Evolutionary conservation across 108 stramenopile genomes (phyloP).

Genomic region (Asterionellopsis glacialis): DNA sequence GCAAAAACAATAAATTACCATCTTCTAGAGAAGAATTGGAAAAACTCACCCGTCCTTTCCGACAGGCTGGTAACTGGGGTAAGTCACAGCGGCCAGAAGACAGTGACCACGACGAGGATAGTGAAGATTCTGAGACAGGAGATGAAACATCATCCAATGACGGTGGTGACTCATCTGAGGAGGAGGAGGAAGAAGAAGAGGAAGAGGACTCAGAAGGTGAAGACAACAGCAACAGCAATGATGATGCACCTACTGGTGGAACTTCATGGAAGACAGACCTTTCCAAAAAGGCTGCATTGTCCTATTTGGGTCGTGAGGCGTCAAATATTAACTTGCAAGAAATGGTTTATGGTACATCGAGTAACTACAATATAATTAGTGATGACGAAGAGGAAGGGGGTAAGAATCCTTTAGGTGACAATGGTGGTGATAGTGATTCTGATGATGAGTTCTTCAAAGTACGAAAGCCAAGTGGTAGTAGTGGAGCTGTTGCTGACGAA

Average conservation of each 20-base stretch:
- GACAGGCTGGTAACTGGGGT: constrained; percentile 8
- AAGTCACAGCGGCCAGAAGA: constrained; percentile 3
- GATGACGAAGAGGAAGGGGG: constrained; percentile 46
- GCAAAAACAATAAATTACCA: constrained; percentile 7
- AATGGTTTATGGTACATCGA: constrained; percentile 61
- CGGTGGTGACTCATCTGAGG: constrained; percentile 32
- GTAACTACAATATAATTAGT: constrained; percentile 32
- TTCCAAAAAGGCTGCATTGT: constrained; percentile 61
- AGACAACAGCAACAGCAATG: constrained; percentile 4
- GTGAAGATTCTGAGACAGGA: constrained; percentile 21
- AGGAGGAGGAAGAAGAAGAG: constrained; percentile 27
- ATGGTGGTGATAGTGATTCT: constrained; percentile 23
- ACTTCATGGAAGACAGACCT: constrained; percentile 57
- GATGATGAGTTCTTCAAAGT: constrained; percentile 41
- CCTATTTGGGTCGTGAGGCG: constrained; percentile 62
- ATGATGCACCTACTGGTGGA: neutral
- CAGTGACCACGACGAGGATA: constrained; percentile 23
- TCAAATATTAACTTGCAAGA: constrained; percentile 68
- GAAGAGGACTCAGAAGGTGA: constrained; percentile 26
- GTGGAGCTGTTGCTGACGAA: neutral
- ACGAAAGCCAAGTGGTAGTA: constrained; percentile 8
- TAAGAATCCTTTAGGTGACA: constrained; percentile 13
- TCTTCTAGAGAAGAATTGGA: constrained; percentile 8
- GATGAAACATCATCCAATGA: constrained; percentile 23
- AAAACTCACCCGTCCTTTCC: constrained; percentile 11